A percentile compares a stretch with the other conserved stretches of the same genome.
Conservation (phyloP, 73 alveolate genomes). For the Tetrahymena malaccensis region DNA sequence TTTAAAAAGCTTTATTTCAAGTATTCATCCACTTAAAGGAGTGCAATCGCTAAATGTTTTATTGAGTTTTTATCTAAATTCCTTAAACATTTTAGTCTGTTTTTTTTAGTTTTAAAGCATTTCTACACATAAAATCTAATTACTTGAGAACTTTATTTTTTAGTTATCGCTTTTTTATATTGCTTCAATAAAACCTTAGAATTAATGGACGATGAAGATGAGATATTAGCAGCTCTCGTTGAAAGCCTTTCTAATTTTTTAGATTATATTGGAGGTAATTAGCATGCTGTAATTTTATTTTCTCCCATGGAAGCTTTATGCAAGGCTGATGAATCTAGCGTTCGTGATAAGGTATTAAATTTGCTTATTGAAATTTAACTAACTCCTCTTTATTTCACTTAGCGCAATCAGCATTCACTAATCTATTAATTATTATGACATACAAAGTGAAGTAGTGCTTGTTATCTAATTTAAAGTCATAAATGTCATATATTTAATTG, state of each 20-base stretch:
- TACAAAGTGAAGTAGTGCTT: not conserved
- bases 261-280: conserved; percentile 87
- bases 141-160: not conserved
- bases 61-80: not conserved
- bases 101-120: not conserved
- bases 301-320: conserved; percentile 72
- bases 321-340: conserved; percentile 70
- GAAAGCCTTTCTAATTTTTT: conserved; percentile 75
- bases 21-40: not conserved
- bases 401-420: not conserved
- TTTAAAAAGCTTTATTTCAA: not conserved
- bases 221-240: conserved; percentile 83
- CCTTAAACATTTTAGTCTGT: not conserved
- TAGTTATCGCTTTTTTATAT: not conserved
- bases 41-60: not conserved
- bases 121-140: not conserved
- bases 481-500: not conserved
- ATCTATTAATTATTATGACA: not conserved
- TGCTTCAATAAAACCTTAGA: conserved; percentile 39
- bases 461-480: too few species aligned
- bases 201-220: conserved; percentile 95
- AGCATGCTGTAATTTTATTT: conserved; percentile 40
- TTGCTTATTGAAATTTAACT: not conserved
- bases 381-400: not conserved
- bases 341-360: conserved; percentile 58